phyloP scores from a whole-genome alignment of 169 alveolate genomes.

The Besnoitia besnoiti region DNA sequence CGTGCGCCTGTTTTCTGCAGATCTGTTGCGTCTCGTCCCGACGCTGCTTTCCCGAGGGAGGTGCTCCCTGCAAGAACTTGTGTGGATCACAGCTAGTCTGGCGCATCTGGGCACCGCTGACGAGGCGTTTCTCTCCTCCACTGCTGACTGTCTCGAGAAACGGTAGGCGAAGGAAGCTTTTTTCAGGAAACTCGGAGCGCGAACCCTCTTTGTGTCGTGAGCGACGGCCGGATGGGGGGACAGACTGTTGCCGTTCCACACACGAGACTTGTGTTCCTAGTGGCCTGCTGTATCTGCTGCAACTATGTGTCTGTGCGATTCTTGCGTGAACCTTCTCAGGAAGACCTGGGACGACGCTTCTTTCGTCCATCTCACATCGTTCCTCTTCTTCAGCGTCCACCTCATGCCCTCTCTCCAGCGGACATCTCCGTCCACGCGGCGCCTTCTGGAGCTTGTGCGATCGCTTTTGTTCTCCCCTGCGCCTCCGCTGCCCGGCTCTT shows the following conservation, averaged over 20 bases:
- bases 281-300: neutral
- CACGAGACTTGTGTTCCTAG: too few relatives aligned
- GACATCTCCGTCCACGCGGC: neutral
- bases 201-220: neutral
- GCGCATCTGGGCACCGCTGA: slow-evolving; percentile 1
- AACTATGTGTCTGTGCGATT: neutral
- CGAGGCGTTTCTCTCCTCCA: neutral
- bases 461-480: neutral
- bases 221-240: too few relatives aligned
- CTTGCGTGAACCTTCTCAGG: too few relatives aligned
- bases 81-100: neutral
- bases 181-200: neutral
- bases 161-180: neutral
- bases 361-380: neutral
- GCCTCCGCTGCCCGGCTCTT: too few relatives aligned
- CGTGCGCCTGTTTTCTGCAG: too few relatives aligned
- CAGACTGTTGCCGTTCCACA: too few relatives aligned
- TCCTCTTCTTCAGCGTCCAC: slow-evolving; percentile 22
- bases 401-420: neutral
- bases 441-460: neutral
- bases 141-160: neutral
- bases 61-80: neutral
- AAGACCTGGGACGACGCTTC: neutral
- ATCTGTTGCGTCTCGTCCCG: slow-evolving; percentile 1
- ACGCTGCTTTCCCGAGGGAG: neutral